Conservation (phyloP, 441 rosid genomes). For the Aquilaria agallochum region DNA sequence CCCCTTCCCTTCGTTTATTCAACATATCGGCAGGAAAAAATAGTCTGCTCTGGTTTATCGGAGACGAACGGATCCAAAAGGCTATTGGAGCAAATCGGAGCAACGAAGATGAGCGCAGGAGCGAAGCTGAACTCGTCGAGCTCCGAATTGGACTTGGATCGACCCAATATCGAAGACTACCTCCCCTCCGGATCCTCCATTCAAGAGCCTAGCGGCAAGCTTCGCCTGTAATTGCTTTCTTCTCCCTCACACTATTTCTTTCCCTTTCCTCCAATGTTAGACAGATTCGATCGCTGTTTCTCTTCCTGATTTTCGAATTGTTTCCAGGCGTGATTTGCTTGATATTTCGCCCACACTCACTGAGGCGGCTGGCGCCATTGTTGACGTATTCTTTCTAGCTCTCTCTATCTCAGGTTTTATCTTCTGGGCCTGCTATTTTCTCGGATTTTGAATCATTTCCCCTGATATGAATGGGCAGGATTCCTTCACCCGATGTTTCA, state of each 20-base stretch:
- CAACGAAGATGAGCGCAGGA: conserved; percentile 18
- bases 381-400: conserved; percentile 50
- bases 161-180: conserved; percentile 88
- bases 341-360: conserved; percentile 84
- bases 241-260: not conserved
- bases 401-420: not conserved
- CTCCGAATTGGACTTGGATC: conserved; percentile 88
- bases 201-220: conserved; percentile 73
- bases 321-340: conserved; percentile 72
- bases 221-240: conserved; percentile 51
- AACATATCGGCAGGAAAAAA: not conserved
- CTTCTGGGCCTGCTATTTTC: not conserved
- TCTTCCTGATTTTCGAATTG: conserved; percentile 1
- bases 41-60: not conserved
- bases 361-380: conserved; percentile 97
- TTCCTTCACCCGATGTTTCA: conserved; percentile 89
- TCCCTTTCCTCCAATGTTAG: not conserved
- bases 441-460: conserved; percentile 8
- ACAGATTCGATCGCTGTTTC: conserved; percentile 10
- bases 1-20: too few species aligned
- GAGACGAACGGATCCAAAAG: not conserved
- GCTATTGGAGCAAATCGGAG: not conserved
- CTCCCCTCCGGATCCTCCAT: conserved; percentile 89
- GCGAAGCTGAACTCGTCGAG: conserved; percentile 49
- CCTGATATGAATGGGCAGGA: conserved; percentile 44